A percentile compares a stretch with the other conserved stretches of the same genome.
Evolutionary conservation across 805 yeast genomes (phyloP).

Genomic region (Candida fluviatilis): DNA sequence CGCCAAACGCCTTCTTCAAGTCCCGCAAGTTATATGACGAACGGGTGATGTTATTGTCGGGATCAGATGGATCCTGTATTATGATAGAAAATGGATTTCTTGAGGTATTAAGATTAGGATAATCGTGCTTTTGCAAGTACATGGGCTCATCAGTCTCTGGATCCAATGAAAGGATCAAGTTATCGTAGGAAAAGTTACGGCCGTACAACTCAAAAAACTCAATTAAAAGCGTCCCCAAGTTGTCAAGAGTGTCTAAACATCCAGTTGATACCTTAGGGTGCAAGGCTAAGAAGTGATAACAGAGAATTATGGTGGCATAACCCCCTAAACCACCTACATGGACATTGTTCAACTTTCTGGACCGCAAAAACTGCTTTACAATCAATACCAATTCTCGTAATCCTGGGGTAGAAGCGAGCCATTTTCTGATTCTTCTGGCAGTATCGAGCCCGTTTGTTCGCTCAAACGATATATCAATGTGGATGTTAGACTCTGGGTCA

Average conservation of each 20-base stretch:
- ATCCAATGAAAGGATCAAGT: conserved; percentile 64
- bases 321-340: conserved; percentile 96
- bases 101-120: conserved; percentile 47
- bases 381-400: conserved; percentile 77
- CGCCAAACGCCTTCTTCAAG: conserved; percentile 80
- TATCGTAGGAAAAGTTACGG: conserved; percentile 79
- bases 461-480: conserved; percentile 88
- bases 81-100: conserved; percentile 61
- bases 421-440: conserved; percentile 68
- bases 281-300: conserved; percentile 67
- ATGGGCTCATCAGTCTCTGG: conserved; percentile 49
- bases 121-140: conserved; percentile 55
- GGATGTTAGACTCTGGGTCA: conserved; percentile 65
- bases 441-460: conserved; percentile 78
- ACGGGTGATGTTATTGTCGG: conserved; percentile 76
- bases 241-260: conserved; percentile 63
- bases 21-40: conserved; percentile 79
- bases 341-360: conserved; percentile 77
- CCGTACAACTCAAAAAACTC: conserved; percentile 95
- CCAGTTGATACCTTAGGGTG: conserved; percentile 76
- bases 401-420: conserved; percentile 75
- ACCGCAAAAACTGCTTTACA: conserved; percentile 78
- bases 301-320: conserved; percentile 84
- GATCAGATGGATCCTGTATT: conserved; percentile 87
- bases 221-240: conserved; percentile 79